Conservation (phyloP, 495 filamentous ascomycete genomes). For the Oidiodendron maius region DNA sequence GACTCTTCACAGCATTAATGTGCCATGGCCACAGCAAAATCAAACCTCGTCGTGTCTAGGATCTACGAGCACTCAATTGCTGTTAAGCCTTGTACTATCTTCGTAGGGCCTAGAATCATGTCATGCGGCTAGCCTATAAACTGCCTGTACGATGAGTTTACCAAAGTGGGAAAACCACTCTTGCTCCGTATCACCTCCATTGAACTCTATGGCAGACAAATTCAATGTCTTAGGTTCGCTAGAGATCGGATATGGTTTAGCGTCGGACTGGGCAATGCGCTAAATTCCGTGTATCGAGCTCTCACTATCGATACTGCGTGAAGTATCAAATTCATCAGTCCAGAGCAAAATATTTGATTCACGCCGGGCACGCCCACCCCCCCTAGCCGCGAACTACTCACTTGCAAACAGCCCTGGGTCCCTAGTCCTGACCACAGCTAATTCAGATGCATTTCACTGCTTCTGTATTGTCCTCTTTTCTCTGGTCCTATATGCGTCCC, state of each 20-base stretch:
- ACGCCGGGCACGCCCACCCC: background rate
- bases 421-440: constrained; percentile 4
- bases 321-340: background rate
- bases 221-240: constrained; percentile 94
- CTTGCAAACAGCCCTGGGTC: constrained; percentile 5
- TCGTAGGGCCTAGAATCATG: too few species aligned
- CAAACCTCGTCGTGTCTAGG: too few species aligned
- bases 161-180: too few species aligned
- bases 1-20: too few species aligned
- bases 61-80: too few species aligned
- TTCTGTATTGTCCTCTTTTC: constrained; percentile 18
- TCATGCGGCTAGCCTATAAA: too few species aligned
- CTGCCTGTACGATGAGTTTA: too few species aligned
- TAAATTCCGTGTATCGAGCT: background rate
- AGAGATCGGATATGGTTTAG: constrained; percentile 35
- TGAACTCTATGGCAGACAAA: too few species aligned
- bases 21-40: too few species aligned
- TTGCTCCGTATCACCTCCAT: too few species aligned
- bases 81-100: too few species aligned
- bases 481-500: constrained; percentile 19
- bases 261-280: background rate
- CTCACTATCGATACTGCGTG: background rate
- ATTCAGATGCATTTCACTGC: constrained; percentile 27
- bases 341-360: constrained; percentile 1
- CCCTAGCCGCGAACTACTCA: background rate